Base-by-base conservation (phyloP, 306 rosid genomes). In the Fagus sylvatica region DNA sequence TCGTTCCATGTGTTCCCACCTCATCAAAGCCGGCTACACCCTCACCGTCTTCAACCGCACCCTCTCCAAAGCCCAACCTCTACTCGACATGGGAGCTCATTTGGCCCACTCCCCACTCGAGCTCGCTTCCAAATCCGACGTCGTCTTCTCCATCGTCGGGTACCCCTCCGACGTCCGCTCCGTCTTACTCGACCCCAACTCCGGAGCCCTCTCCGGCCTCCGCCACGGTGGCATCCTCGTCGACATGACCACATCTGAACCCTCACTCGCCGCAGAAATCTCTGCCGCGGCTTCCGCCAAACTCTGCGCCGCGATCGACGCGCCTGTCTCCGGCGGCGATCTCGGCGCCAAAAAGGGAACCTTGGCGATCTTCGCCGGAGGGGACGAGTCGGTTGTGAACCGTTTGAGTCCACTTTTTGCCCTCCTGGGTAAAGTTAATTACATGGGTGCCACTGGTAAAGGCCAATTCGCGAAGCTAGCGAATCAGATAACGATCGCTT, bases 31-130 rank as follows among this genome's bases (percentile, higher is more conserved):
- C 69, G 98, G 98, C 82, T 94, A 85, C 89, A 57, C 79, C 39
- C 93, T 94, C 80, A 94, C 97, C 76, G 88, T 94, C 84, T 94
- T 94, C 93, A 94, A 91, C 84, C 97, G 98, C 85, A 94, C 98
- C 4, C 71, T 76, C 53, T 89, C 98, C 69, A 94, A 92, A 73
- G 93, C 96, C 78, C 93, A 90, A 53, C 91, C 97, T 1, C 98
- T 94, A 55, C 37, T 92, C 56, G 89, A 89, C 78, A 43, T 90
- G 77, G 98, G 98, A 17, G 98, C 97, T 60, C 80, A 68, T 54
- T 81, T 89, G 15, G 96, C 87, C 42, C 33, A 85, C 19, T 87
- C 93, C 66, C 96, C 98, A 2, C 80, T 46, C 39, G 89, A 80
- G 56, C 83, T 94, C 61, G 97, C 98, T 9, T 54, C 96, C 74